phyloP scores from a whole-genome alignment of 2,329 filamentous ascomycete species.

The Aspergillus fischeri region DNA sequence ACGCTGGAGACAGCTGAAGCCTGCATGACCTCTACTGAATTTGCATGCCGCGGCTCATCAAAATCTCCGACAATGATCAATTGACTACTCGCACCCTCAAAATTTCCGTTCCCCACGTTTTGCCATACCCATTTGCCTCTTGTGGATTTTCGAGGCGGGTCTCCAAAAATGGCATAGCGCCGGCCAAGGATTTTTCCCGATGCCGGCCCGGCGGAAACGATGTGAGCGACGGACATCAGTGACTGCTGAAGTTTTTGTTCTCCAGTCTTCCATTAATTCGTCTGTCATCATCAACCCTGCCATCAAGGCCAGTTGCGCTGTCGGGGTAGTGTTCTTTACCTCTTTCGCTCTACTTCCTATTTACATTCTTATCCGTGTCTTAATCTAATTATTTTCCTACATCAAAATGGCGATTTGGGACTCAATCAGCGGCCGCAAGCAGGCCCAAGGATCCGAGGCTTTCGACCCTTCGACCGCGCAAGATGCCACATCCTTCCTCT shows the following conservation, averaged over 20 bases:
- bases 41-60: not conserved
- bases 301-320: constrained; percentile 1
- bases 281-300: constrained; percentile 12
- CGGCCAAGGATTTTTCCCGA: constrained; percentile 23
- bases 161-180: constrained; percentile 21
- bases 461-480: constrained; percentile 71
- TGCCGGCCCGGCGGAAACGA: constrained; percentile 7
- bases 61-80: not conserved
- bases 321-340: constrained; percentile 1
- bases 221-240: constrained; percentile 24
- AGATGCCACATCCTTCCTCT: constrained; percentile 84
- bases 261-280: constrained; percentile 1
- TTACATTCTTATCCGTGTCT: constrained; percentile 21
- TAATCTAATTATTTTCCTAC: constrained; percentile 19
- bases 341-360: constrained; percentile 16
- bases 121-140: constrained; percentile 20
- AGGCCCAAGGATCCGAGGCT: constrained; percentile 50
- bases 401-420: constrained; percentile 57
- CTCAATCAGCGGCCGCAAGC: constrained; percentile 58
- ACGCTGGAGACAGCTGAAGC: constrained; percentile 9
- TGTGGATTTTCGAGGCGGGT: constrained; percentile 26
- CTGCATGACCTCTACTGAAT: constrained; percentile 13
- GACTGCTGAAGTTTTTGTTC: constrained; percentile 37
- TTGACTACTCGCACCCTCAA: not conserved
- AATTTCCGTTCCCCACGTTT: constrained; percentile 24